Conservation (phyloP, 2,329 filamentous ascomycete species). For the Gyromitra esculenta region DNA sequence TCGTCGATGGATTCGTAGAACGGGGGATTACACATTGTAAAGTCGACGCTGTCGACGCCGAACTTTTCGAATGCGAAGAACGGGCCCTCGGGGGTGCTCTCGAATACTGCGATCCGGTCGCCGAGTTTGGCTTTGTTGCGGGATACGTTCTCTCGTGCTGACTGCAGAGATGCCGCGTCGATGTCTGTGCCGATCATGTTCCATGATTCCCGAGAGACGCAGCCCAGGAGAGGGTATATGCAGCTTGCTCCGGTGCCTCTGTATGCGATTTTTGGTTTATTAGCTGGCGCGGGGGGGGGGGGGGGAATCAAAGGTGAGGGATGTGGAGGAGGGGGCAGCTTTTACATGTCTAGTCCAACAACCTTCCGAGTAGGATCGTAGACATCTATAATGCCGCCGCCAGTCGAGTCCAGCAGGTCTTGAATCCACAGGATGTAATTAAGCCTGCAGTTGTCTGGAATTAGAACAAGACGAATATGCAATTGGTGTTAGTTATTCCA, state of each 20-base stretch:
- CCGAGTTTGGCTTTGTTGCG: slow-evolving; percentile 69
- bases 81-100: slow-evolving; percentile 64
- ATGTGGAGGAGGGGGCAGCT: slow-evolving; percentile 16
- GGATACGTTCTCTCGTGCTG: slow-evolving; percentile 73
- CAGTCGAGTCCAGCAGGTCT: slow-evolving; percentile 76
- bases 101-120: slow-evolving; percentile 71
- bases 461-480: neutral
- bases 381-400: slow-evolving; percentile 62
- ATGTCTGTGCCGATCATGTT: slow-evolving; percentile 80
- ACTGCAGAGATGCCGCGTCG: slow-evolving; percentile 74
- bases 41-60: slow-evolving; percentile 71
- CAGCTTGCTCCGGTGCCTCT: slow-evolving; percentile 87
- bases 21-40: slow-evolving; percentile 93
- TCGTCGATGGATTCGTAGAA: slow-evolving; percentile 84
- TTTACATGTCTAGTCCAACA: slow-evolving; percentile 77
- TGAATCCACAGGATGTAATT: slow-evolving; percentile 94
- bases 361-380: slow-evolving; percentile 69
- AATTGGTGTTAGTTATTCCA: neutral
- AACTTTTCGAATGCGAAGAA: slow-evolving; percentile 73
- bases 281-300: too few species aligned
- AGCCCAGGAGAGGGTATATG: slow-evolving; percentile 88
- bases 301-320: slow-evolving; percentile 38
- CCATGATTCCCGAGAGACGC: slow-evolving; percentile 74
- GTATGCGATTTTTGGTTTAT: slow-evolving; percentile 7
- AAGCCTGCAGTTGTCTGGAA: slow-evolving; percentile 67